A percentile compares a stretch with the other conserved stretches of the same genome.
Conservation (phyloP, 768 basidiomycete species). For the Leccinellum rugosiceps region DNA sequence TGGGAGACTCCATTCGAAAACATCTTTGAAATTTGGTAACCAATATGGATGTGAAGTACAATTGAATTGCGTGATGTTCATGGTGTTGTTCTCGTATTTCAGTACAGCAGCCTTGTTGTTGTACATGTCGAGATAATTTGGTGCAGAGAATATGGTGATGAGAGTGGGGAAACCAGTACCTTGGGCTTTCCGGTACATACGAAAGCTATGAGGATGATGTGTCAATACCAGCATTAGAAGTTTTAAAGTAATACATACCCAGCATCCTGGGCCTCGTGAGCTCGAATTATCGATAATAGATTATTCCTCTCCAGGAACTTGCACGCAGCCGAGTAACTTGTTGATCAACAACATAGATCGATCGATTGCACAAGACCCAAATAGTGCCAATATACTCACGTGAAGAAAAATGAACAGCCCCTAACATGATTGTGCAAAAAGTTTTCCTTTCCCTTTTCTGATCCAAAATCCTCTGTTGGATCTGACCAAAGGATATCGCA, state of each 20-base stretch:
- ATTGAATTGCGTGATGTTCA: constrained; percentile 90
- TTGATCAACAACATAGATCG: background rate
- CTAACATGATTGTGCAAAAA: constrained; percentile 74
- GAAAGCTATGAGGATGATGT: constrained; percentile 49
- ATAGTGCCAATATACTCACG: constrained; percentile 36
- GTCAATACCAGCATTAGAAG: background rate
- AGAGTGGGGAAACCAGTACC: constrained; percentile 93
- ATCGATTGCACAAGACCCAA: background rate
- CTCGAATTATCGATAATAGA: constrained; percentile 89
- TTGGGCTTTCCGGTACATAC: constrained; percentile 92
- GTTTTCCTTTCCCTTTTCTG: constrained; percentile 59
- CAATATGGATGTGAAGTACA: constrained; percentile 84
- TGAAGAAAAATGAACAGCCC: constrained; percentile 76
- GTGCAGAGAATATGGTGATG: constrained; percentile 97
- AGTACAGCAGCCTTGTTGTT: constrained; percentile 96
- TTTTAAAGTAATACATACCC: constrained; percentile 50
- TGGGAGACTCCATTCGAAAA: constrained; percentile 96
- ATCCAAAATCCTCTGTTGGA: constrained; percentile 69
- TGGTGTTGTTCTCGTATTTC: constrained; percentile 95
- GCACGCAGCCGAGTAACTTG: constrained; percentile 82
- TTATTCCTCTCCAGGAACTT: constrained; percentile 91
- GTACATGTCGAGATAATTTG: constrained; percentile 95
- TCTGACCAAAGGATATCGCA: constrained; percentile 77
- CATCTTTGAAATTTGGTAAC: constrained; percentile 97
- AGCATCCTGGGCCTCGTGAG: constrained; percentile 96